These are phyloP conservation scores for Chaetoscypha palmicola DNA, from an alignment of 2,329 filamentous ascomycete genomes.

Conservation along the genomic window DNA sequence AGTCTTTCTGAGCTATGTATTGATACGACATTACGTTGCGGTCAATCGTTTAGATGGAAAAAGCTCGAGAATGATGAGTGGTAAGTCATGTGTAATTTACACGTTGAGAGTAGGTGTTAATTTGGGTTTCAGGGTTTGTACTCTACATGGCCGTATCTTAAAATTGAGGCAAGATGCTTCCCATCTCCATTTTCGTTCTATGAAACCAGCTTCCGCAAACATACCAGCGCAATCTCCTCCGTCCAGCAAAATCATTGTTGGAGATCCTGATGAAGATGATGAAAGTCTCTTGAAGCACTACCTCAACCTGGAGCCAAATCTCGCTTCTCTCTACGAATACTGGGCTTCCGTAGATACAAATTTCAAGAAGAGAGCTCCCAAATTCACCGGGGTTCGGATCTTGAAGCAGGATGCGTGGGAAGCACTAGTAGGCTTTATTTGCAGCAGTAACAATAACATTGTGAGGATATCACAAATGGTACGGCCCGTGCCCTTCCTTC, in stretches of 20 bases:
- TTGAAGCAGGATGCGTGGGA: conserved; percentile 96
- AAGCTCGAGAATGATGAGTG: conserved; percentile 79
- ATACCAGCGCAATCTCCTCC: neutral
- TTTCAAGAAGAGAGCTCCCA: conserved; percentile 78
- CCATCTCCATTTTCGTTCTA: conserved; percentile 72
- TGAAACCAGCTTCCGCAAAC: conserved; percentile 41
- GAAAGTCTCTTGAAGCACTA: conserved; percentile 72
- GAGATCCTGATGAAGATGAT: conserved; percentile 57
- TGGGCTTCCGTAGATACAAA: conserved; percentile 84
- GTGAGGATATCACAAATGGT: conserved; percentile 93
- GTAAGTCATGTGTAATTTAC: conserved; percentile 38
- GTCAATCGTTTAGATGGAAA: conserved; percentile 94
- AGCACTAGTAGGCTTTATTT: conserved; percentile 87
- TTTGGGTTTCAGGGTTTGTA: conserved; percentile 56
- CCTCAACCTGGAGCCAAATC: conserved; percentile 75
- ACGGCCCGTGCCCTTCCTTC: conserved; percentile 10
- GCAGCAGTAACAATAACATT: conserved; percentile 99
- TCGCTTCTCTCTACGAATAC: conserved; percentile 69
- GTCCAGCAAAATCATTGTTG: conserved; percentile 21
- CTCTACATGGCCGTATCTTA: conserved; percentile 76
- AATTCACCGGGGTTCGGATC: conserved; percentile 87
- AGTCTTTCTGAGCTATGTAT: conserved; percentile 82
- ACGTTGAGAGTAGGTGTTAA: conserved; percentile 18
- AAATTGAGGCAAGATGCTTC: conserved; percentile 75
- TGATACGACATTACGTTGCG: conserved; percentile 87